Evolutionary conservation across 805 yeast species (phyloP).

Genomic region (Sporopachydermia lactativora): DNA sequence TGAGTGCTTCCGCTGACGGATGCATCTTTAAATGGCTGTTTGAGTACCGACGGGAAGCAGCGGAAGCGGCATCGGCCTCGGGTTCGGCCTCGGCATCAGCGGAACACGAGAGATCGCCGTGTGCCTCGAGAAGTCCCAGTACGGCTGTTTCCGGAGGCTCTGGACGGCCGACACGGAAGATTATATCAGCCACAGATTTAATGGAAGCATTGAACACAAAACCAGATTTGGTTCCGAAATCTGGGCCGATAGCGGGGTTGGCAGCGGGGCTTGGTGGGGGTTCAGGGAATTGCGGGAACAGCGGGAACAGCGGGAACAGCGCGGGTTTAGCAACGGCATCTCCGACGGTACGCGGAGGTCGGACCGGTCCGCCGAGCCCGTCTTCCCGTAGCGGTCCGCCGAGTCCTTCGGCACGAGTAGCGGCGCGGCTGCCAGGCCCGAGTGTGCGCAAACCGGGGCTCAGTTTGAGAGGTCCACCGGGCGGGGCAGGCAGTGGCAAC

Average conservation of each 20-base stretch:
- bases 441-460: not conserved
- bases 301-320: not conserved
- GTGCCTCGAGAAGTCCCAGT: not conserved
- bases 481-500: too few species aligned
- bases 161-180: conserved; percentile 3
- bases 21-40: conserved; percentile 14
- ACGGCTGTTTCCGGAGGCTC: not conserved
- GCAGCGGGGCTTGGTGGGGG: not conserved
- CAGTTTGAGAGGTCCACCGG: not conserved
- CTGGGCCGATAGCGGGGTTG: not conserved
- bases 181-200: conserved; percentile 4
- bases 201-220: conserved; percentile 4
- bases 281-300: not conserved
- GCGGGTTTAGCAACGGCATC: not conserved
- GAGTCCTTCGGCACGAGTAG: not conserved
- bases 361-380: too few species aligned
- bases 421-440: not conserved
- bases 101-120: conserved; percentile 1
- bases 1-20: conserved; percentile 15
- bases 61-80: conserved; percentile 8
- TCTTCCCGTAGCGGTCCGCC: not conserved
- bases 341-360: not conserved
- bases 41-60: conserved; percentile 8
- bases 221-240: conserved; percentile 6
- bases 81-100: not conserved